Conservation (phyloP, 139 green algal species). For the Nannochloris sp. region DNA sequence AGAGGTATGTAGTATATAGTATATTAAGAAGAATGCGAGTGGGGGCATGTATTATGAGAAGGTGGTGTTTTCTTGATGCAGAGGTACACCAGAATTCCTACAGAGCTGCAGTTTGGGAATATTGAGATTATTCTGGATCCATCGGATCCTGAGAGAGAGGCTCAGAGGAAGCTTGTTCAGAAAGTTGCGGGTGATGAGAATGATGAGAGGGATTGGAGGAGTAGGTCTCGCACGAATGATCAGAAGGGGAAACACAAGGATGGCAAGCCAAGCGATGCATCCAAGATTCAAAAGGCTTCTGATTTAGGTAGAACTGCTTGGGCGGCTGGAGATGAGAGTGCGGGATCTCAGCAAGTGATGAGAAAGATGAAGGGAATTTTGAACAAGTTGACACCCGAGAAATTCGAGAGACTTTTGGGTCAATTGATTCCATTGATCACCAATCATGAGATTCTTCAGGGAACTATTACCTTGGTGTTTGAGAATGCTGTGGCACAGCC, state of each 20-base stretch:
- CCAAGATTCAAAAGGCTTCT: conserved; percentile 56
- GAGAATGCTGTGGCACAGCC: conserved; percentile 95
- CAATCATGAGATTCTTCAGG: conserved; percentile 44
- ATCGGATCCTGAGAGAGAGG: conserved; percentile 46
- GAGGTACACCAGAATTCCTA: conserved; percentile 45
- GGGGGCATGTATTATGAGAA: not conserved
- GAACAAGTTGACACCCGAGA: conserved; percentile 99
- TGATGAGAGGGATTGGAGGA: conserved; percentile 35
- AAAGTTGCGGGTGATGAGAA: conserved; percentile 13
- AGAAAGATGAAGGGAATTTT: conserved; percentile 92
- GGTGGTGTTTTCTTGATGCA: conserved; percentile 18
- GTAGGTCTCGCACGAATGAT: conserved; percentile 27
- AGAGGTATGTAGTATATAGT: conserved; percentile 33
- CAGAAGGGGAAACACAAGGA: not conserved
- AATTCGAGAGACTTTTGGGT: conserved; percentile 87
- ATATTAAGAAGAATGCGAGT: not conserved
- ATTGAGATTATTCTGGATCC: conserved; percentile 56
- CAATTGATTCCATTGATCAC: conserved; percentile 78
- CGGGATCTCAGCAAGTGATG: conserved; percentile 52
- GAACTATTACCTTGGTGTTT: conserved; percentile 89
- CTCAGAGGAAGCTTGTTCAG: conserved; percentile 45
- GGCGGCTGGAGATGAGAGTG: conserved; percentile 17
- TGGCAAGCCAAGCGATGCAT: conserved; percentile 7
- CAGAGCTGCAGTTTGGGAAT: conserved; percentile 49
- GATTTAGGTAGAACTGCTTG: conserved; percentile 67